phyloP scores from a whole-genome alignment of 1,284 basidiomycete species.

The Sporisorium scitamineum region DNA sequence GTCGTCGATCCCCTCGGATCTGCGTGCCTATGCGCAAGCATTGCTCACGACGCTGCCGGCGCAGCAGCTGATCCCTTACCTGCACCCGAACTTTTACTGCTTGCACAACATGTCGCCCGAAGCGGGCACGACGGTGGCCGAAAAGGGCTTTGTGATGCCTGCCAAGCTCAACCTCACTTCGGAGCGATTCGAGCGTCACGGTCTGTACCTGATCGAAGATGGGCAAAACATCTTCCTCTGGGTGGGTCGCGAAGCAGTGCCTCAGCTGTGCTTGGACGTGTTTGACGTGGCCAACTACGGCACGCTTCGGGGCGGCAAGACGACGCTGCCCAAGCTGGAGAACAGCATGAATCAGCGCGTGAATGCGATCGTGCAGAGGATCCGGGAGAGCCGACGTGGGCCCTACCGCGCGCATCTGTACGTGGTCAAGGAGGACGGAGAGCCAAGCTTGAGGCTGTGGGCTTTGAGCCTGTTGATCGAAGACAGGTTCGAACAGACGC shows the following conservation, averaged over 20 bases:
- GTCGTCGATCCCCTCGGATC: slow-evolving; percentile 93
- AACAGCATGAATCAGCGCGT: slow-evolving; percentile 93
- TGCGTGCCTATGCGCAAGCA: slow-evolving; percentile 93
- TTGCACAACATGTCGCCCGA: slow-evolving; percentile 96
- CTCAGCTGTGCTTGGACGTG: slow-evolving; percentile 91
- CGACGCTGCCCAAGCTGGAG: slow-evolving; percentile 85
- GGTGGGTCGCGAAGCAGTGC: slow-evolving; percentile 95
- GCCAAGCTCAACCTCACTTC: slow-evolving; percentile 89
- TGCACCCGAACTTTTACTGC: slow-evolving; percentile 94
- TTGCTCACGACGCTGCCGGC: slow-evolving; percentile 90
- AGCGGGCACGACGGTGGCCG: slow-evolving; percentile 71
- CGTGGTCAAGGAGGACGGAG: slow-evolving; percentile 97
- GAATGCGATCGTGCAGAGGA: slow-evolving; percentile 92
- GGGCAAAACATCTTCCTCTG: slow-evolving; percentile 98
- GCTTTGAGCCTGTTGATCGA: slow-evolving; percentile 93
- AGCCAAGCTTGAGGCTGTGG: slow-evolving; percentile 88
- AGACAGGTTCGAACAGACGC: slow-evolving; percentile 92
- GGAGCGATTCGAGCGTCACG: slow-evolving; percentile 92
- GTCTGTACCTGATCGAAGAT: slow-evolving; percentile 96
- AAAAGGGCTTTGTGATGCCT: slow-evolving; percentile 77
- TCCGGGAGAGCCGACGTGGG: slow-evolving; percentile 84
- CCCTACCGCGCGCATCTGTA: slow-evolving; percentile 96
- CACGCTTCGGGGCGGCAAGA: slow-evolving; percentile 91
- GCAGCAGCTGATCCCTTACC: slow-evolving; percentile 90
- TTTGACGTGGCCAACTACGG: slow-evolving; percentile 91